Evolutionary conservation across 306 rosid species (phyloP), one percentile per base, ranked within the genome.

Genomic region (Coriaria nepalensis): DNA sequence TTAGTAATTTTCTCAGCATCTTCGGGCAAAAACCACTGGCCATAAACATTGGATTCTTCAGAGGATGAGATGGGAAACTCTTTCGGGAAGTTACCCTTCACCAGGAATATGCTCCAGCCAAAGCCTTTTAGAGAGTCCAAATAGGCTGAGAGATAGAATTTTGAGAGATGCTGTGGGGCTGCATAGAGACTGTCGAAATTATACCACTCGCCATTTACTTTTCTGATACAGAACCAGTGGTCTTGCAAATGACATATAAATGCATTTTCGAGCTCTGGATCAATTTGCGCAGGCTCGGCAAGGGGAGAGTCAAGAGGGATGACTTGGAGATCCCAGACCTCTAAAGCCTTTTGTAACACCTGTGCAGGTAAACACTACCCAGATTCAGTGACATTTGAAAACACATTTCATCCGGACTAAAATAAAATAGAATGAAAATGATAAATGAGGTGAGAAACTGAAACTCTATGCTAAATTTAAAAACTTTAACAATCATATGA

Each of bases 51-150:
- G 34, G 88, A 92, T 58, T 88, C 74, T 69, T 92, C 98, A 0
- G 95, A 59, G 43, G 94, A 78, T 35, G 82, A 76, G 33, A 85
- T 79, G 68, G 94, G 94, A 49, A 79, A 92, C 57, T 92, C 98
- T 68, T 70, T 85, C 0, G 98, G 96, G 41, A 92, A 85, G 65
- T 79, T 85, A 46, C 98, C 98, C 65, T 93, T 79, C 56, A 82
- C 98, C 45, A 92, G 69, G 71, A 92, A 92, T 55, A 92, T 92
- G 83, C 96, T 92, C 98, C 98, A 92, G 29, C 98, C 96, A 4
- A 78, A 85, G 67, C 96, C 93, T 64, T 78, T 81, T 61, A 92
- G 59, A 38, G 96, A 79, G 70, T 92, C 98, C 41, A 92, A 71
- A 58, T 85, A 92, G 38, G 94, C 98, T 6, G 98, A 87, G 50